Base-by-base conservation (phyloP, 352 stramenopile genomes). In the Pilasporangium apinafurcum region DNA sequence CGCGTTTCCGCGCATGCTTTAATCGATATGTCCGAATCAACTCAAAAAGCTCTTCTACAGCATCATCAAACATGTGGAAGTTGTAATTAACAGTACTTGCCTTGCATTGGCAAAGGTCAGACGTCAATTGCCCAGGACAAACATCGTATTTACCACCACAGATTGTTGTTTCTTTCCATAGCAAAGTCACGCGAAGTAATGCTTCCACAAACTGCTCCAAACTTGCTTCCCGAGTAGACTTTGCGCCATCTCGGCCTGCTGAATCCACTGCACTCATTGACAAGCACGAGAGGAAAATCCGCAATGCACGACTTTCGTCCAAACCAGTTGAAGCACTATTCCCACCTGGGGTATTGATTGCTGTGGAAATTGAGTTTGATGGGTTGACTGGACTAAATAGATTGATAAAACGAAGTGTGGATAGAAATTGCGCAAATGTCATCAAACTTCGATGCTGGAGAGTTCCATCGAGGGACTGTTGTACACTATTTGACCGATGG, bases 261-360 rank as follows among this genome's bases (percentile, higher is more conserved):
- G 20, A 33, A 8, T 68, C 47, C 6, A 48, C 40, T 20, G 39
- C 45, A 22, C 37, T 42, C 24, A 85, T 48, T 13, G 51, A 53
- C 13, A 87, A 53, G 37, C 72, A 86, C 20, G 66, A 74, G 9
- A 83, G 65, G 41, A 86, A 88, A 25, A 81, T 63, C 0, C 67
- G 65, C 37, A 82, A 61, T 6, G 68, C 67, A 9, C 67, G 63
- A 20, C 57, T 59, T 50, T 84, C 69, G 13, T 84, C 70, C 20
- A 85, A 46, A 8, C 44, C 48, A 30, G 33, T 26, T 8, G 58
- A 40, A 7, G 17, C 34, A 27, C 22, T 56, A 1, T 27, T 16
- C n/a, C 40, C n/a, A 4, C 5, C 5, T 24, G 9, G 20, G 33
- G 5, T 29, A 7, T 3, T 28, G 31, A 4, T 5, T 14, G 20